Evolutionary conservation across 2,329 filamentous ascomycete species (phyloP), one percentile per base, ranked within the genome.

Genomic region (Phialemoniopsis sp.): DNA sequence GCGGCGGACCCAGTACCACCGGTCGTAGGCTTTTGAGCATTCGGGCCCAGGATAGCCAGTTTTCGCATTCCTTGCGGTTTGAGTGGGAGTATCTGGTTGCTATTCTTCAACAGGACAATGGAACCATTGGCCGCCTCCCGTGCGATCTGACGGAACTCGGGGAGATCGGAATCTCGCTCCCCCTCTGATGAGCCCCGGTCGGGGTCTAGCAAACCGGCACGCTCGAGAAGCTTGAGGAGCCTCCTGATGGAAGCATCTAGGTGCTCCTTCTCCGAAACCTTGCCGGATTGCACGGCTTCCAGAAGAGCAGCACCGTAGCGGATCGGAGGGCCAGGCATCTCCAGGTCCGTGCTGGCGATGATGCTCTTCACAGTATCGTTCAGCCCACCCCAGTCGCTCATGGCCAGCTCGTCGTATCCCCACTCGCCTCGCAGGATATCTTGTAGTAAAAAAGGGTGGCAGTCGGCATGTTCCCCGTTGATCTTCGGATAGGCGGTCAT

Each of bases 401-500:
- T 48, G 30, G 38, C 36, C 8, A 42, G 36, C 6, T 37, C 43
- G 5, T 42, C 14, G 4, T 12, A 42, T 2, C 26, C 41, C 45
- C 36, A 45, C 8, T 39, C 36, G 8, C 29, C 31, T 3, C 44
- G 46, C 34, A 41, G 34, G 12, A 43, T 16, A 4, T 40, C n/a
- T 3, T 32, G 18, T 9, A 46, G 29, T 2, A 38, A 29, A 32
- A 37, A 28, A 38, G 36, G 34, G 48, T 44, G 16, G 36, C 43
- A 37, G 10, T 42, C 43, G 8, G 34, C 39, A 45, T 64, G 62
- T 13, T 52, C 45, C 4, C 48, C 48, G 34, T 50, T 78, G 42
- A 77, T 55, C 47, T 72, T 68, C 46, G 78, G 79, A 50, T 81
- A 81, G 4, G 75, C 67, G 8, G 73, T 76, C 77, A 81, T 81